Base-by-base conservation (phyloP, 257 asterid genomes). In the Leonotis leonurus region DNA sequence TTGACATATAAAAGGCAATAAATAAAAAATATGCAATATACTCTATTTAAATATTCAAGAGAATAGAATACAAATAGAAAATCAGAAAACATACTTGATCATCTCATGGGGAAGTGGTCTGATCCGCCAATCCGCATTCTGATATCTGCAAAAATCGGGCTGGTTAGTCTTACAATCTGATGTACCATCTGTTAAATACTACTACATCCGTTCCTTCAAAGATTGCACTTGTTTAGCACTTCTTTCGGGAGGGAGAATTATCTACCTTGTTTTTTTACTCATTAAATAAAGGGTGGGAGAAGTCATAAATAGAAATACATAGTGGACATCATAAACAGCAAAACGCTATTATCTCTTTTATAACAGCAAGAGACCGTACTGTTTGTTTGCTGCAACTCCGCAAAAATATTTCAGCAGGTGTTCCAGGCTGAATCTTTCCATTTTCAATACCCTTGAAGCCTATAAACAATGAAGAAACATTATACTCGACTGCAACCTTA, bases 111-210 rank as follows among this genome's bases (percentile, higher is more conserved):
- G 99, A 65, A 93, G 97, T 11, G 97, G 99, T 55, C 99, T 87
- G 24, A 87, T 70, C 79, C 99, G 87, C 99, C 99, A 93, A 72
- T 93, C 99, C n/a, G 95, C 99, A 80, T 89, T 93, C 77, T 93
- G 99, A 82, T 93, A 93, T 72, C 98, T 91, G 86, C 56, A 72
- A 67, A 65, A 68, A 27, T 59, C 24, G 40, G 36, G 32, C 60
- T 3, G 66, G 56, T 69, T 78, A 81, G 65, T 68, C 60, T 49
- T 48, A 55, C 35, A 70, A 33, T 29, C 56, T 3, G 8, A 37
- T 57, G 45, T 14, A 35, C 20, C 48, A 27, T 11, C 52, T 30
- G 1, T 45, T 68, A 51, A 22, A 21, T 12, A 60, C 52, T 25
- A 59, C 36, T 54, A 18, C 17, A 35, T 35, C 67, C 14, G 3